Evolutionary conservation across 2,329 filamentous ascomycete genomes (phyloP), one percentile per base, ranked within the genome.

Genomic region (Penicillium fuscoglaucum): DNA sequence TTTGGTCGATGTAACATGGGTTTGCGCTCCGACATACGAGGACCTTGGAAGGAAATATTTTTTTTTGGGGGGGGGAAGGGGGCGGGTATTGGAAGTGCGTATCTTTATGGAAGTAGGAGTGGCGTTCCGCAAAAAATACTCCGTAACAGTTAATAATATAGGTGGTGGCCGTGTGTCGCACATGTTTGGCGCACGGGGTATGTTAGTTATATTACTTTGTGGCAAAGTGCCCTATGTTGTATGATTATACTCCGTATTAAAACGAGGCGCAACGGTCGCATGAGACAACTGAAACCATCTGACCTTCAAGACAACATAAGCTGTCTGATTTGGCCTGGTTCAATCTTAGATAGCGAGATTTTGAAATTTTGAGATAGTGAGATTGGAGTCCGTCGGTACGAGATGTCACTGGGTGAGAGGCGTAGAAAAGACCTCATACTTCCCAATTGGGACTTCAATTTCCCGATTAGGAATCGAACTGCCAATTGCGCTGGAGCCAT

Each of bases 1-100:
- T 37, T 45, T n/a, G 24, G 17, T 10, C 4, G 26, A 56, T 57
- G 54, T 47, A 52, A 57, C 48, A 28, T 52, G 26, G 19, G 21
- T 40, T 33, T 29, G 17, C 12, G 15, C n/a, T 35, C 8, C 19
- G 40, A 57, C 41, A 57, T 41, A 57, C 15, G 46, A 40, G 53
- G 40, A 52, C 54, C 40, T 52, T 45, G 40, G n/a, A 12, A 37
- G 1, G 19, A 2, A n/a, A 13, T 17, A 19, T 40, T 39, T 29
- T n/a, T n/a, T 51, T 33, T 6, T 15, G 2, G 17, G 13, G 31
- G 24, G 24, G 24, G 10, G 3, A 3, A 1, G 29, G 29, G 29
- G 9, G 29, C 1, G 28, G 12, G 1, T 10, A 4, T 21, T 9
- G 28, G 52, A 43, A n/a, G 17, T 26, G 13, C 5, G 40, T 24